A percentile compares a stretch with the other conserved stretches of the same genome.
phyloP scores from a whole-genome alignment of 1,139 yeast species.

The Yamadazyma aaseri region DNA sequence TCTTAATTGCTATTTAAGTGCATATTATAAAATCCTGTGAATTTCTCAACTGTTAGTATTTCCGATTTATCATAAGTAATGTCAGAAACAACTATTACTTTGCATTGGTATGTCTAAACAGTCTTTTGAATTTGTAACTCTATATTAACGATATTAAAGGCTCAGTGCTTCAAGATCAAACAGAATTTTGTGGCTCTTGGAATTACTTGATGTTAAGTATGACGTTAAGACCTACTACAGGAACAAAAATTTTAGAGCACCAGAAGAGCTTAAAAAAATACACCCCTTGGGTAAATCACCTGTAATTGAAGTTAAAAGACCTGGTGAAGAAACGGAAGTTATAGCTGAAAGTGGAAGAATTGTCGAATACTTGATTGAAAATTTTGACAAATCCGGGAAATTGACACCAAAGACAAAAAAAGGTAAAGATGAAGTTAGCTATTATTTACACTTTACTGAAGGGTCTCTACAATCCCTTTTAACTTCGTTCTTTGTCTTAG shows the following conservation, averaged over 20 bases:
- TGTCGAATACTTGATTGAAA: slow-evolving; percentile 27
- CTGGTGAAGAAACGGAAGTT: slow-evolving; percentile 18
- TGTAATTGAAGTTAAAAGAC: slow-evolving; percentile 31
- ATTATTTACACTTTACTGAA: slow-evolving; percentile 40
- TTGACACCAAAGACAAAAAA: slow-evolving; percentile 25
- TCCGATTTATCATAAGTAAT: no score
- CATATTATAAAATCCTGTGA: not conserved
- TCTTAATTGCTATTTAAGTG: not conserved
- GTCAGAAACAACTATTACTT: slow-evolving; percentile 12
- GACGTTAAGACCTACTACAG: slow-evolving; percentile 34
- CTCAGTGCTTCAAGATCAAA: slow-evolving; percentile 39
- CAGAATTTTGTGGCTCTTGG: slow-evolving; percentile 41
- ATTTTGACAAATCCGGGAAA: slow-evolving; percentile 28
- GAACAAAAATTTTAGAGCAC: slow-evolving; percentile 31
- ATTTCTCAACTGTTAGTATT: not conserved
- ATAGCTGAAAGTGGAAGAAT: slow-evolving; percentile 44
- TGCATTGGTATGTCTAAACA: slow-evolving; percentile 17
- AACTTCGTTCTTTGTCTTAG: slow-evolving; percentile 31
- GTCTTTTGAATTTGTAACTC: not conserved
- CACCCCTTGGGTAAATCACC: slow-evolving; percentile 47
- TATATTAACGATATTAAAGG: slow-evolving; percentile 11
- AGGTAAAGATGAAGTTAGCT: slow-evolving; percentile 30
- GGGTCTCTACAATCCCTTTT: slow-evolving; percentile 36
- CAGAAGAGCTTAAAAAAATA: slow-evolving; percentile 30
- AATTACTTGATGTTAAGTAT: slow-evolving; percentile 33